These are phyloP conservation scores for Aspergillus terreus DNA, from an alignment of 2,329 filamentous ascomycete genomes.

Conservation along the genomic window DNA sequence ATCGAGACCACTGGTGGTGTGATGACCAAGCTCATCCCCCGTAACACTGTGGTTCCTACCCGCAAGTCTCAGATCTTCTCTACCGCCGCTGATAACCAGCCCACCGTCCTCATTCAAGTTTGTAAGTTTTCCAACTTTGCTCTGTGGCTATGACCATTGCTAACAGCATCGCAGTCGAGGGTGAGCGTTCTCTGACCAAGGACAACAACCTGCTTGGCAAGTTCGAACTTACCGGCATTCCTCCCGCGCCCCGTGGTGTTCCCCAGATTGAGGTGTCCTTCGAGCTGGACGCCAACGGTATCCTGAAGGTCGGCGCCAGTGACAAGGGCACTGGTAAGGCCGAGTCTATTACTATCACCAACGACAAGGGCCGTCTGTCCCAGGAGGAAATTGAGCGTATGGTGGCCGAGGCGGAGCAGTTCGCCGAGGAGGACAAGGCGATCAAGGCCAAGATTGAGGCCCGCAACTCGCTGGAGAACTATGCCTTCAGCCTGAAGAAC, in stretches of 20 bases:
- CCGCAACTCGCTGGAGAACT: slow-evolving; percentile 97
- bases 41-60: slow-evolving; percentile 91
- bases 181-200: slow-evolving; percentile 90
- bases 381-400: slow-evolving; percentile 98
- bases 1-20: slow-evolving; percentile 97
- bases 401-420: slow-evolving; percentile 97
- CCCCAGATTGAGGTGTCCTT: slow-evolving; percentile 98
- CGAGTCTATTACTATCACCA: slow-evolving; percentile 97
- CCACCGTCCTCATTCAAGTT: slow-evolving; percentile 90
- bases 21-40: slow-evolving; percentile 94
- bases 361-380: slow-evolving; percentile 97
- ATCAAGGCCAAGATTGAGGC: slow-evolving; percentile 95
- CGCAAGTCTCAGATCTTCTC: slow-evolving; percentile 98
- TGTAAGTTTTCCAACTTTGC: slow-evolving; percentile 41
- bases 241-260: slow-evolving; percentile 89
- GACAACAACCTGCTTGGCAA: slow-evolving; percentile 97
- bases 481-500: slow-evolving; percentile 98
- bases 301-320: slow-evolving; percentile 90
- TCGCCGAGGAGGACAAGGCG: slow-evolving; percentile 98
- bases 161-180: slow-evolving; percentile 56
- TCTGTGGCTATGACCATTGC: not conserved
- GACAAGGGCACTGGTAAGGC: slow-evolving; percentile 98
- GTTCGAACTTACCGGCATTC: slow-evolving; percentile 96
- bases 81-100: slow-evolving; percentile 94
- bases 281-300: slow-evolving; percentile 97